These are phyloP conservation scores for Camellia oleifera DNA, from an alignment of 179 eudicot species.

Conservation along the genomic window DNA sequence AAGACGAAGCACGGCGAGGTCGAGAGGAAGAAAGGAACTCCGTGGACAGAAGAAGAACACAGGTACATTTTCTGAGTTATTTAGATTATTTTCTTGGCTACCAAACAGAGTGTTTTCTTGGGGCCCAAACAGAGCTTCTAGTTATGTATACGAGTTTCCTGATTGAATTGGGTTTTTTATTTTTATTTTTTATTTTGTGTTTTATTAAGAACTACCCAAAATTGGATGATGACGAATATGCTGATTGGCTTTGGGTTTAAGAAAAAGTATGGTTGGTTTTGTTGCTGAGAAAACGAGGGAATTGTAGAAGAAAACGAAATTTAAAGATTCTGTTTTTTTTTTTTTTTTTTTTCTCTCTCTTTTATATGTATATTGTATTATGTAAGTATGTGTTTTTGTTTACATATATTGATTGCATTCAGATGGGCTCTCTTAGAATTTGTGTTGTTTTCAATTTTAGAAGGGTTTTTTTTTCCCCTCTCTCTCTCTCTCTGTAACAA, in stretches of 20 bases:
- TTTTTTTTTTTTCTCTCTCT: too few relatives aligned
- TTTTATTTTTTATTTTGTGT: background rate
- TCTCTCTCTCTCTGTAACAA: background rate
- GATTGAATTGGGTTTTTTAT: background rate
- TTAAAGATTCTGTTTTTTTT: background rate
- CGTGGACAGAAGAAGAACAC: constrained; percentile 98
- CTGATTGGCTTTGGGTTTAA: background rate
- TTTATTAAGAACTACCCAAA: background rate
- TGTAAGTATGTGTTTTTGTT: background rate
- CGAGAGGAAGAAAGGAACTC: constrained; percentile 92
- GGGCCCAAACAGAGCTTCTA: background rate
- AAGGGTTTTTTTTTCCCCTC: background rate
- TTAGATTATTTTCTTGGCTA: background rate
- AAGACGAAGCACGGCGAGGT: constrained; percentile 42
- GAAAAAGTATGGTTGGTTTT: background rate
- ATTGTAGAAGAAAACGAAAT: background rate
- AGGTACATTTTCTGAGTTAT: constrained; percentile 34
- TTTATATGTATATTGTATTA: background rate
- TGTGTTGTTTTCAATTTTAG: background rate
- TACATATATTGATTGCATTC: background rate
- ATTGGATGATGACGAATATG: background rate
- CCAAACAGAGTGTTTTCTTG: constrained; percentile 3
- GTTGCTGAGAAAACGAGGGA: background rate
- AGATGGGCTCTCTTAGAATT: background rate
- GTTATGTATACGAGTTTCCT: background rate